These are phyloP conservation scores for Solanum aculeatissimum DNA, from an alignment of 305 asterid genomes.

Conservation along the genomic window DNA sequence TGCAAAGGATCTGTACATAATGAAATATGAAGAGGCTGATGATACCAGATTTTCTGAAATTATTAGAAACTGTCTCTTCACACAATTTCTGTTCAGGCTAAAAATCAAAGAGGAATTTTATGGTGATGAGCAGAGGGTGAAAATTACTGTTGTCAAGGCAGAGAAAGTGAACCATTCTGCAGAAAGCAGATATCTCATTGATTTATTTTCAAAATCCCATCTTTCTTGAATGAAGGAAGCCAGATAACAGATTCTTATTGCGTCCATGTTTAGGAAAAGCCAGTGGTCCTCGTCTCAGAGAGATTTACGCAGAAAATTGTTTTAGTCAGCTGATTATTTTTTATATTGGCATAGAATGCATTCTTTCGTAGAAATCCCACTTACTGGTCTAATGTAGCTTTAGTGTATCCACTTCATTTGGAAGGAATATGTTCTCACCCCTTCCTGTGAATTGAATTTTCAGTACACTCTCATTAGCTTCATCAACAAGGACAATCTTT, in stretches of 20 bases:
- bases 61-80: conserved; percentile 45
- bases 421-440: neutral
- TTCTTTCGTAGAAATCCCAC: neutral
- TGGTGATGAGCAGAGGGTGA: conserved; percentile 82
- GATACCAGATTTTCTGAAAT: conserved; percentile 48
- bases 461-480: neutral
- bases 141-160: conserved; percentile 74
- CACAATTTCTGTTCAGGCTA: conserved; percentile 55
- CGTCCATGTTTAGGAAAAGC: neutral
- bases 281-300: neutral
- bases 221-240: conserved; percentile 5
- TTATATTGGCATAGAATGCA: neutral
- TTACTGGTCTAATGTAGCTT: neutral
- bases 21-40: conserved; percentile 44
- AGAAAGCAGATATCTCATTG: conserved; percentile 52
- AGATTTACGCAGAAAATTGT: neutral
- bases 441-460: neutral
- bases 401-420: neutral
- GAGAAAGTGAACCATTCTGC: conserved; percentile 57
- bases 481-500: neutral
- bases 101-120: conserved; percentile 78
- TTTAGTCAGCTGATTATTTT: neutral
- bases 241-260: neutral
- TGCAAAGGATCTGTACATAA: conserved; percentile 63
- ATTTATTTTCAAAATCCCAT: conserved; percentile 24